phyloP scores from a whole-genome alignment of 345 rosid species.

The Litchi chinensis region DNA sequence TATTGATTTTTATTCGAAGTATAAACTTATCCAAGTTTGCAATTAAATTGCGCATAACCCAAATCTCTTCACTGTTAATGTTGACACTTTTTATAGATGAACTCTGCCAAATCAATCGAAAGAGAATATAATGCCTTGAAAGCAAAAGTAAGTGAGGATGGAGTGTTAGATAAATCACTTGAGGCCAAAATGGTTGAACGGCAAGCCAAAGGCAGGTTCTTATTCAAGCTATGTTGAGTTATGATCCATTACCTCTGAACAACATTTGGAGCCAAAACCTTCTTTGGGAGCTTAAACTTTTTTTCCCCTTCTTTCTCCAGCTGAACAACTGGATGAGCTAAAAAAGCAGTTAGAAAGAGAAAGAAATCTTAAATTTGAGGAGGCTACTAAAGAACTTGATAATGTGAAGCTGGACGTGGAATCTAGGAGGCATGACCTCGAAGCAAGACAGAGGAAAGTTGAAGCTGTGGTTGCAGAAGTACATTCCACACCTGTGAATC shows the following conservation, averaged over 20 bases:
- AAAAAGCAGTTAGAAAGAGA: slow-evolving; percentile 63
- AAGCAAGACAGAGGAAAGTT: slow-evolving; percentile 69
- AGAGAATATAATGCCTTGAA: slow-evolving; percentile 70
- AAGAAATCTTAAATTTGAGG: slow-evolving; percentile 52
- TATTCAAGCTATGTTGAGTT: slow-evolving; percentile 12
- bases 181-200: slow-evolving; percentile 75
- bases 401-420: slow-evolving; percentile 57
- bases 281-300: neutral
- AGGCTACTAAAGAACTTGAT: slow-evolving; percentile 51
- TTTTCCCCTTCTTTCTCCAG: slow-evolving; percentile 38
- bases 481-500: slow-evolving; percentile 5
- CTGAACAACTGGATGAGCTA: slow-evolving; percentile 56
- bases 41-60: neutral
- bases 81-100: slow-evolving; percentile 46
- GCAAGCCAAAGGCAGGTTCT: slow-evolving; percentile 62
- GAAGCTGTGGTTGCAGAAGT: slow-evolving; percentile 78
- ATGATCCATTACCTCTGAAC: slow-evolving; percentile 7
- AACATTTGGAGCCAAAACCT: neutral
- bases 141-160: slow-evolving; percentile 72
- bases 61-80: neutral
- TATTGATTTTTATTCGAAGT: neutral
- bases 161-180: slow-evolving; percentile 58
- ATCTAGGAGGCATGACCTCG: slow-evolving; percentile 64
- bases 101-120: slow-evolving; percentile 80
- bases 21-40: neutral